Percentiles rank a stretch among this genome's conserved stretches.
phyloP scores from a whole-genome alignment of 2,329 filamentous ascomycete genomes.

The Orbilia brochopaga region DNA sequence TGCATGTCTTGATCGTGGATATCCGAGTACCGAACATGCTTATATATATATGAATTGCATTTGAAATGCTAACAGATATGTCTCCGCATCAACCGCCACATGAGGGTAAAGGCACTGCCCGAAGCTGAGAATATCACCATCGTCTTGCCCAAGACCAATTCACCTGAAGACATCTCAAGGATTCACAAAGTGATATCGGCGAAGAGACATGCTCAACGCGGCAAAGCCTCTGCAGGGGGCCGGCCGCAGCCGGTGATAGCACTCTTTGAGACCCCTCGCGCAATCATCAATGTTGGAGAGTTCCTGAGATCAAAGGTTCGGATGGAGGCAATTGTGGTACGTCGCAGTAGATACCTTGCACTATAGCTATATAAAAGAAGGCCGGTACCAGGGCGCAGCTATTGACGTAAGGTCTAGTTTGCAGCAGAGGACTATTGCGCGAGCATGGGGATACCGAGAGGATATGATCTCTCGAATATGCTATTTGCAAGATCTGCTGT shows the following conservation, averaged over 20 bases:
- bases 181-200: neutral
- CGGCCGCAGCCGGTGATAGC: slow-evolving; percentile 16
- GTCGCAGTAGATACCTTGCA: neutral
- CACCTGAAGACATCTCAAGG: slow-evolving; percentile 2
- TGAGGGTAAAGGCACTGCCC: slow-evolving; percentile 13
- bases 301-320: neutral
- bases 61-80: too few relatives aligned
- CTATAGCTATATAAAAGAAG: neutral
- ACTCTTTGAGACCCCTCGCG: slow-evolving; percentile 28
- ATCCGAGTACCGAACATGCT: too few relatives aligned
- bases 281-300: slow-evolving; percentile 6
- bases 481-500: slow-evolving; percentile 25
- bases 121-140: slow-evolving; percentile 10
- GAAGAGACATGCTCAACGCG: neutral
- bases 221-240: neutral
- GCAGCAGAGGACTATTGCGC: slow-evolving; percentile 44
- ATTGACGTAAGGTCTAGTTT: slow-evolving; percentile 20
- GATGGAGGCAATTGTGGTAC: slow-evolving; percentile 30
- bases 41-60: neutral
- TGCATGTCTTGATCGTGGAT: neutral
- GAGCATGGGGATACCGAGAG: slow-evolving; percentile 25
- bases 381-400: neutral
- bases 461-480: slow-evolving; percentile 26
- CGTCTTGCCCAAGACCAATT: slow-evolving; percentile 22
- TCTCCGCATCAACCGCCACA: too few relatives aligned